Conservation (phyloP, 1,139 yeast genomes). For the Yamadazyma epiphylla region DNA sequence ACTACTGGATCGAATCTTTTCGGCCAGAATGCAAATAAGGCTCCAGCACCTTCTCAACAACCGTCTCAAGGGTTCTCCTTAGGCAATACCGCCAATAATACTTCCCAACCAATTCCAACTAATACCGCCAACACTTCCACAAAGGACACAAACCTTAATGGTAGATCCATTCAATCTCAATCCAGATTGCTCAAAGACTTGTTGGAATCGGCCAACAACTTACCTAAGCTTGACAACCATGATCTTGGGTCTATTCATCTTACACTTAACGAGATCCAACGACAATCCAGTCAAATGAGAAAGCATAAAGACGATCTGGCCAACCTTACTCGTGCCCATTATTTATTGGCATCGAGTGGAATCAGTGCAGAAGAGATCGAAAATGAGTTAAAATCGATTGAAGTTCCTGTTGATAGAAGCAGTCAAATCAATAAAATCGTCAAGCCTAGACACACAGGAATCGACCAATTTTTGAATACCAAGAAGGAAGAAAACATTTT, state of each 20-base stretch:
- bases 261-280: slow-evolving; percentile 73
- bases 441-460: slow-evolving; percentile 16
- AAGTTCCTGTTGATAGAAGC: slow-evolving; percentile 14
- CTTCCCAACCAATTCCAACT: too few species aligned
- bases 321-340: slow-evolving; percentile 83
- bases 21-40: too few species aligned
- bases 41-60: too few species aligned
- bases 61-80: too few species aligned
- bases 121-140: slow-evolving; percentile 1
- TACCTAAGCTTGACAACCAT: slow-evolving; percentile 57
- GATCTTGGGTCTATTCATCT: slow-evolving; percentile 71
- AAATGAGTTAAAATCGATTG: slow-evolving; percentile 49
- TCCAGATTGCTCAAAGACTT: slow-evolving; percentile 48
- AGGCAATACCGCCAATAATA: too few species aligned
- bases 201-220: slow-evolving; percentile 64
- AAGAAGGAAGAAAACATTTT: slow-evolving; percentile 82
- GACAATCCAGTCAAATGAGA: slow-evolving; percentile 62
- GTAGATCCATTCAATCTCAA: slow-evolving; percentile 3
- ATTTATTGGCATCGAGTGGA: slow-evolving; percentile 85
- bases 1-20: not conserved
- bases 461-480: slow-evolving; percentile 58
- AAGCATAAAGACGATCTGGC: slow-evolving; percentile 33
- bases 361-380: slow-evolving; percentile 85
- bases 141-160: slow-evolving; percentile 4
- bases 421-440: slow-evolving; percentile 6